A percentile compares a stretch with the other conserved stretches of the same genome.
Evolutionary conservation across 2,329 filamentous ascomycete species (phyloP).

Genomic region (Ceratocystis diversiconidia): DNA sequence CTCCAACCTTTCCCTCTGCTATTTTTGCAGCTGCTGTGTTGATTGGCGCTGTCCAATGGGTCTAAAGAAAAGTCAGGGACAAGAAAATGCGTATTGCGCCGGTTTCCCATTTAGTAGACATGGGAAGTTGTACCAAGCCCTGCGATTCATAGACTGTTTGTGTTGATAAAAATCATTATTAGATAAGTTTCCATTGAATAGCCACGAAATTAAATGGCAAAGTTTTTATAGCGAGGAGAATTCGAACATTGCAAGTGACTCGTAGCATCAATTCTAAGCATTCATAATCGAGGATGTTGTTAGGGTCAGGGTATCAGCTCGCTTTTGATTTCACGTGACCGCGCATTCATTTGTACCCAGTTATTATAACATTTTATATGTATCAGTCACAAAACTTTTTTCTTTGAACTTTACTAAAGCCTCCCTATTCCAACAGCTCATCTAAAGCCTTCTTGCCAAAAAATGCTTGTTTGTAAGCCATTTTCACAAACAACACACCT

Average conservation of each 20-base stretch:
- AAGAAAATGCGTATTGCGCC: background rate
- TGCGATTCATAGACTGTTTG: background rate
- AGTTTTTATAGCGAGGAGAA: background rate
- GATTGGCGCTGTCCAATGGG: background rate
- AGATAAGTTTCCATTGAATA: too few species aligned
- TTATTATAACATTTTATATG: too few species aligned
- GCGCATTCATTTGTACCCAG: too few species aligned
- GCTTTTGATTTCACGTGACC: background rate
- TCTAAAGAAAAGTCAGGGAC: background rate
- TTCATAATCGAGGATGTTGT: too few species aligned
- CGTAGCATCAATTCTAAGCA: too few species aligned
- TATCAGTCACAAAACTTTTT: background rate
- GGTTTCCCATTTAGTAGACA: background rate
- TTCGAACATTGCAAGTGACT: too few species aligned
- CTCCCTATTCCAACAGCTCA: background rate
- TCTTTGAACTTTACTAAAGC: background rate
- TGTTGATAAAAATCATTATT: background rate
- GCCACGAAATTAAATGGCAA: too few species aligned
- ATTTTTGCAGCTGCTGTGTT: constrained; percentile 23
- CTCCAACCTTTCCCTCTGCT: constrained; percentile 24
- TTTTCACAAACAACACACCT: background rate
- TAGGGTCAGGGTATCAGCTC: background rate
- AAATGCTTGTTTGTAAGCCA: constrained; percentile 52
- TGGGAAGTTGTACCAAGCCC: background rate
- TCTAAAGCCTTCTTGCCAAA: background rate